phyloP scores from a whole-genome alignment of 768 basidiomycete species.

The Cytidiella melzeri region DNA sequence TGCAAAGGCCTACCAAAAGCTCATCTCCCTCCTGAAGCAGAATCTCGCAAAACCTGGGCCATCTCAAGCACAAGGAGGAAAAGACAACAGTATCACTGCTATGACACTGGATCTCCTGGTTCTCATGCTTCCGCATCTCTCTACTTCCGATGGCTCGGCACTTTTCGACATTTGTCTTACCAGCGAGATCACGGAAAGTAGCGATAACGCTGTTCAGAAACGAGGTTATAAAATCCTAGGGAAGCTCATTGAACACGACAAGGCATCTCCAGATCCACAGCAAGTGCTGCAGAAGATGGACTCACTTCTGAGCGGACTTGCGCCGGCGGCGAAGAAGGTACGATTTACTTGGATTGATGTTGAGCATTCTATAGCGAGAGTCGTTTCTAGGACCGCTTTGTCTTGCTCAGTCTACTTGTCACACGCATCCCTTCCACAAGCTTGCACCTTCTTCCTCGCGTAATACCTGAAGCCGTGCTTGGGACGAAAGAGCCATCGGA shows the following conservation, averaged over 20 bases:
- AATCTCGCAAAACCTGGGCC: conserved; percentile 43
- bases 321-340: conserved; percentile 85
- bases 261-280: conserved; percentile 50
- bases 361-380: neutral
- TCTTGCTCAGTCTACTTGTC: conserved; percentile 65
- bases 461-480: conserved; percentile 91
- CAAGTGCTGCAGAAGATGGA: conserved; percentile 60
- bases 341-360: conserved; percentile 14
- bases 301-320: conserved; percentile 55
- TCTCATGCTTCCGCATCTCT: conserved; percentile 73
- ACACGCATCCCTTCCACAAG: conserved; percentile 59
- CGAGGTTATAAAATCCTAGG: conserved; percentile 87
- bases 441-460: conserved; percentile 78
- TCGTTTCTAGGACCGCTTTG: conserved; percentile 69
- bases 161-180: conserved; percentile 70
- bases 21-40: conserved; percentile 62
- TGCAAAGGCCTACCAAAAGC: conserved; percentile 73
- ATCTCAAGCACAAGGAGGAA: conserved; percentile 29
- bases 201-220: conserved; percentile 90
- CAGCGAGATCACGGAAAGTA: conserved; percentile 60
- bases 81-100: conserved; percentile 42
- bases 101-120: conserved; percentile 82
- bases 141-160: conserved; percentile 48
- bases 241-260: conserved; percentile 60
- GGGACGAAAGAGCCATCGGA: conserved; percentile 97